Evolutionary conservation across 108 stramenopile species (phyloP), one percentile per base, ranked within the genome.

Genomic region (Nannochloropsis granulata): DNA sequence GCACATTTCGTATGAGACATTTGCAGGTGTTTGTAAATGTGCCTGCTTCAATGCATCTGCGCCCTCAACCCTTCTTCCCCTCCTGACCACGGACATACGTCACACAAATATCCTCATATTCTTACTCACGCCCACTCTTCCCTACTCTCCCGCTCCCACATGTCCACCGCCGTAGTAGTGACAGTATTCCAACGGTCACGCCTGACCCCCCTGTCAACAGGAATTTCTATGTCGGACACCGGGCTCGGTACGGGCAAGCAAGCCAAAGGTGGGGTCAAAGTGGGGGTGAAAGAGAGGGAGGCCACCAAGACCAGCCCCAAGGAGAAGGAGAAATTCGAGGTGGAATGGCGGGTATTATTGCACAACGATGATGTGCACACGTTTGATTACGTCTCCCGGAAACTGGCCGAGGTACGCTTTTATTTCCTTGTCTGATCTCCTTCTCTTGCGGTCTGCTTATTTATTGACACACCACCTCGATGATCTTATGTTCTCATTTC

Each of bases 311-410:
- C 56, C 7, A 71, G 56, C n/a, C 56, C 56, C 21, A 71, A 71
- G n/a, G 56, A 71, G 56, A 71, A 71, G 56, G 56, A 71, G 2
- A 71, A 71, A 10, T 71, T 71, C n/a, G 56, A 71, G 56, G 56
- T 71, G 56, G 56, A 71, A 87, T 96, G 94, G 94, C 92, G 94
- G 23, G 94, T 96, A 12, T 87, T 96, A n/a, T 89, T 96, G 43
- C 95, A 96, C 92, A 95, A 96, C 90, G 95, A 96, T 90, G 94
- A 95, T 87, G 93, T 95, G 21, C 94, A 96, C 89, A 95, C 94
- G 5, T 95, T 96, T 90, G 93, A 94, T 83, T 96, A 96, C 81
- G 95, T 96, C 23, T 92, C 94, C 82, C 91, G 92, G 45, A 92
- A 90, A 80, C 94, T 93, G n/a, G 82, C 94, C 81, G 94, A 94